Evolutionary conservation across 805 yeast genomes (phyloP), one percentile per base, ranked within the genome.

Genomic region (Nakazawaea ernobii): DNA sequence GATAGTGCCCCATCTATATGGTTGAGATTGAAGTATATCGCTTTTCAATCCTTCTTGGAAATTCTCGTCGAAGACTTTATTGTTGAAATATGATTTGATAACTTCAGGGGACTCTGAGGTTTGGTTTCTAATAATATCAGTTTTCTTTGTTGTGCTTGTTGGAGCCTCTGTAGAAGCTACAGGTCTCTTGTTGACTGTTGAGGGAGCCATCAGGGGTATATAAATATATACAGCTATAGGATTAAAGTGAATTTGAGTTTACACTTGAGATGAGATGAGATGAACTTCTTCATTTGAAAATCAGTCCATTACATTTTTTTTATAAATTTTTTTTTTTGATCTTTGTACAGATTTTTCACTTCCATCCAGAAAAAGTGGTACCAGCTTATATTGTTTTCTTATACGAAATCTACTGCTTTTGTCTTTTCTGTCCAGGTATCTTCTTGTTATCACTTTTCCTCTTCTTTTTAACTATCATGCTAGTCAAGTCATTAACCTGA

Each of bases 1-100:
- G 42, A 94, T 84, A 11, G 90, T 81, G 2, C 98, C 97, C 91
- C 97, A 92, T 59, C 80, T 75, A 62, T 85, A 94, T 1, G 99
- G 99, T 53, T 78, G 71, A 2, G 95, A 80, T 7, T 68, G 65
- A 1, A 66, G 53, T 33, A 90, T 77, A 29, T 66, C 63, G 2
- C 66, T 48, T 46, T 68, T 67, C 45, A 86, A 58, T 1, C 59
- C 53, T 3, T 58, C 53, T 54, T 65, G 67, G 53, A 73, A 76
- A 1, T 64, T 51, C 1, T 59, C 55, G 10, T 45, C 48, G 71
- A 83, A 81, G 13, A 82, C 66, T 48, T 76, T 69, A 13, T 62
- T 55, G 47, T 74, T 76, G 59, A 81, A 77, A 42, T 69, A 69
- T 20, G 63, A 54, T 30, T 63, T 60, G 27, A 76, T 60, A 20